Base-by-base conservation (phyloP, 2,329 filamentous ascomycete genomes). In the Colletotrichum sp. region DNA sequence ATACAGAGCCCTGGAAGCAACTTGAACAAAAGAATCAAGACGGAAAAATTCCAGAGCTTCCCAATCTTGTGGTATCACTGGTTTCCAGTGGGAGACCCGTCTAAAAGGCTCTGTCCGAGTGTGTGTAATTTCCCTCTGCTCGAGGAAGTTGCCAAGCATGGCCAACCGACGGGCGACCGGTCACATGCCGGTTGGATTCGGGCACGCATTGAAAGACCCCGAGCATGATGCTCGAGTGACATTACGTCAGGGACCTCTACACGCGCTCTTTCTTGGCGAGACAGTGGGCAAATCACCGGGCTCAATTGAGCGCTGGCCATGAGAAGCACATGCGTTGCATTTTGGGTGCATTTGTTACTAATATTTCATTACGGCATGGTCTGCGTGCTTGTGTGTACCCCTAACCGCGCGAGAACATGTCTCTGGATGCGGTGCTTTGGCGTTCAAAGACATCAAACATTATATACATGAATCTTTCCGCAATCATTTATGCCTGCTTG, bases 401-500 rank as follows among this genome's bases (percentile, higher is more conserved):
- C 5, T 2, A 52, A 34, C 1, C 67, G 4, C 13, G 18, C 15
- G 13, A 30, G 58, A 26, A 21, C 0, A 21, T 5, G 0, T n/a
- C 18, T 8, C 34, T 9, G 10, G 12, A 3, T 38, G 16, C 15
- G 21, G 1, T 3, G 8, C 18, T 26, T 0, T 1, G 16, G 9
- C 9, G n/a, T 15, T 24, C 18, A 8, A 38, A 52, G 24, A 38
- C 30, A 32, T 52, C n/a, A 30, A 48, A 38, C 30, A 55, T 43
- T 64, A 48, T 67, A 15, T 73, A 52, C 21, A 12, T 28, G 15
- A 16, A 65, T 3, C 21, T 5, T 21, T 32, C 18, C 2, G 15
- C 36, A 8, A 2, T 58, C n/a, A 4, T 28, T 64, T 16, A 75
- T 26, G 70, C 73, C 61, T 73, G 70, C 66, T 69, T 70, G n/a